Evolutionary conservation across 768 basidiomycete genomes (phyloP).

Genomic region (Russula sp.): DNA sequence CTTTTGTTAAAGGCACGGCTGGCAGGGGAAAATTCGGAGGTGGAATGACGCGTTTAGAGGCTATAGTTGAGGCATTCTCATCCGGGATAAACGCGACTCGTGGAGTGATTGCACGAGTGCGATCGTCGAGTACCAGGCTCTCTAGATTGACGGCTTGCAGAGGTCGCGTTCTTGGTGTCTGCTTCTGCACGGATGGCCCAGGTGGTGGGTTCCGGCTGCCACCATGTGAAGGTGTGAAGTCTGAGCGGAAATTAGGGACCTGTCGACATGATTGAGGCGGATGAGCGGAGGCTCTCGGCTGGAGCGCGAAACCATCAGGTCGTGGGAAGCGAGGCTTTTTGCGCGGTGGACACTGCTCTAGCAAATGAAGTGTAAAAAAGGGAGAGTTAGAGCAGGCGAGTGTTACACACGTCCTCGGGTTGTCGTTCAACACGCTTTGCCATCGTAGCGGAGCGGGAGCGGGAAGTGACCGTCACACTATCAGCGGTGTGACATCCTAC

Average conservation of each 20-base stretch:
- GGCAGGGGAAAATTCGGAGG: background rate
- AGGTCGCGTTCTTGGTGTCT: background rate
- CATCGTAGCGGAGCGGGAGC: background rate
- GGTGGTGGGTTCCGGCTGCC: background rate
- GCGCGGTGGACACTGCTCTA: background rate
- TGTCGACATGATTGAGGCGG: background rate
- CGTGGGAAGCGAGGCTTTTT: background rate
- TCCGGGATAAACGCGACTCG: background rate
- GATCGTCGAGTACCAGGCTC: background rate
- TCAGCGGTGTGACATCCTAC: background rate
- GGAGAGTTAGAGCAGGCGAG: background rate
- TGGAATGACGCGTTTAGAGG: background rate
- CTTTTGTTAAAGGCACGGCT: background rate
- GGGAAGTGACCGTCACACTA: background rate
- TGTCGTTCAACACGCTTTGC: background rate
- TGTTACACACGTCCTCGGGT: background rate
- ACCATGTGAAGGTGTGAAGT: background rate
- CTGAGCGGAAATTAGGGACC: conserved; percentile 6
- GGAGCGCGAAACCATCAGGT: background rate
- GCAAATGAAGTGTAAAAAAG: too few relatives aligned
- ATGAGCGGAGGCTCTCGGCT: background rate
- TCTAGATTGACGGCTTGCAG: background rate
- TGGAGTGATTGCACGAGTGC: background rate
- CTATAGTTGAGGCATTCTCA: background rate
- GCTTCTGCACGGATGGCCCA: background rate